Percentiles rank a stretch among this genome's conserved stretches.
Evolutionary conservation across 2,329 filamentous ascomycete species (phyloP).

Genomic region (Diaporthe sp.): DNA sequence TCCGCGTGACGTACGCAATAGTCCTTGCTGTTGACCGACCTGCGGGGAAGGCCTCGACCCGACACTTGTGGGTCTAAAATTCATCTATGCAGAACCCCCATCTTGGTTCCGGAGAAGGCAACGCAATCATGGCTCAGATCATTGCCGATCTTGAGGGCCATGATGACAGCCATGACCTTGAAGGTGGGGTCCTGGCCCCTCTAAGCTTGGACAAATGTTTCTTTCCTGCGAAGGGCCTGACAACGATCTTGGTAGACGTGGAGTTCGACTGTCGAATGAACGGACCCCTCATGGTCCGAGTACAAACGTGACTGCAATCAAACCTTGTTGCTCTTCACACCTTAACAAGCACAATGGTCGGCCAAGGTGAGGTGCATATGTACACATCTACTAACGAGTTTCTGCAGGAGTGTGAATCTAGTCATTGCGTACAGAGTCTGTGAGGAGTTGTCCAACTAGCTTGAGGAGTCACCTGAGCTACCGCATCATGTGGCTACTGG

Average conservation of each 20-base stretch:
- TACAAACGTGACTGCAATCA: constrained; percentile 8
- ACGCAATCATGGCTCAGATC: constrained; percentile 20
- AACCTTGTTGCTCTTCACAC: constrained; percentile 19
- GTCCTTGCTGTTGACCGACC: constrained; percentile 2
- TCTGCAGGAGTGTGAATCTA: neutral
- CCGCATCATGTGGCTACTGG: constrained; percentile 34
- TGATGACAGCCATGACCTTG: constrained; percentile 16
- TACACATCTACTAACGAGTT: neutral
- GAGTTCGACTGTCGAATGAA: neutral
- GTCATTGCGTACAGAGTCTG: neutral
- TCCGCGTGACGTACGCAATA: neutral
- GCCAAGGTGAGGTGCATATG: constrained; percentile 8
- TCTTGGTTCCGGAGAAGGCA: constrained; percentile 6
- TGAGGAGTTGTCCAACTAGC: constrained; percentile 22
- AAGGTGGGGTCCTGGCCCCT: neutral
- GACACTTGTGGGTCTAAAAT: constrained; percentile 23
- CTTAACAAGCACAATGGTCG: constrained; percentile 10
- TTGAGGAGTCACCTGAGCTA: constrained; percentile 20
- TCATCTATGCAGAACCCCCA: neutral
- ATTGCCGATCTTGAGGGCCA: constrained; percentile 9
- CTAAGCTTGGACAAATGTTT: neutral
- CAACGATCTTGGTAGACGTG: neutral
- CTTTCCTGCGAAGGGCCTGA: neutral
- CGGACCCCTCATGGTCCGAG: neutral
- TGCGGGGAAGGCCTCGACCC: constrained; percentile 33